Conservation (phyloP, 2,329 filamentous ascomycete species). For the Talaromyces sp. region DNA sequence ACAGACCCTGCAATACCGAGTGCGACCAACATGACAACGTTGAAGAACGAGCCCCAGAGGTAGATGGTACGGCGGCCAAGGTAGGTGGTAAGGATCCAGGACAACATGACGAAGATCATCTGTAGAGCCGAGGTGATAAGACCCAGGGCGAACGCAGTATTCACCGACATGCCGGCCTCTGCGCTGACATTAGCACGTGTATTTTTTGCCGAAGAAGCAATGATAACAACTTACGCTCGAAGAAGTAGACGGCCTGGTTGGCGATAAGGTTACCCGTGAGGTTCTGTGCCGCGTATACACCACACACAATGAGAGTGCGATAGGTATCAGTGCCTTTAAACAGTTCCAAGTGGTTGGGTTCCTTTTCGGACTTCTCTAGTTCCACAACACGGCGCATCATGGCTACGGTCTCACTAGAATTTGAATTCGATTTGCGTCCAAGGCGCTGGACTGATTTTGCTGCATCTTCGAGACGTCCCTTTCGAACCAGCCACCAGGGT, state of each 20-base stretch:
- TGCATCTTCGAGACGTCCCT: conserved; percentile 42
- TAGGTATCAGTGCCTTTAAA: conserved; percentile 52
- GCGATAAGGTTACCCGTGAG: conserved; percentile 58
- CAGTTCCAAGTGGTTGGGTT: conserved; percentile 48
- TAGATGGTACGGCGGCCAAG: conserved; percentile 61
- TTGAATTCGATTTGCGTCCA: conserved; percentile 34
- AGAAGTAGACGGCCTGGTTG: conserved; percentile 59
- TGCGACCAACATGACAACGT: conserved; percentile 49
- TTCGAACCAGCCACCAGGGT: conserved; percentile 53
- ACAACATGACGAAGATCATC: conserved; percentile 59
- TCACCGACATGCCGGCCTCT: conserved; percentile 56
- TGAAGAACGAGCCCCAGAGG: conserved; percentile 54
- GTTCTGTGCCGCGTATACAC: conserved; percentile 56
- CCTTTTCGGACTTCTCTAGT: conserved; percentile 46
- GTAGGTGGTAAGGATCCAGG: conserved; percentile 62
- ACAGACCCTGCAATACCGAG: conserved; percentile 58
- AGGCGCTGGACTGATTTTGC: conserved; percentile 47
- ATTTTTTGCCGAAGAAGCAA: neutral
- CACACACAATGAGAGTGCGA: conserved; percentile 52
- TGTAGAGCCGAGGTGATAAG: conserved; percentile 62
- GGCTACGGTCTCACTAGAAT: conserved; percentile 46
- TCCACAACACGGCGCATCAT: conserved; percentile 58
- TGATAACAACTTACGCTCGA: conserved; percentile 30
- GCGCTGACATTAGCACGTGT: conserved; percentile 9
- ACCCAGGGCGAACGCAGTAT: conserved; percentile 57